A percentile compares a stretch with the other conserved stretches of the same genome.
Evolutionary conservation across 2,329 filamentous ascomycete genomes (phyloP).

Genomic region (Xylariaceae sp.): DNA sequence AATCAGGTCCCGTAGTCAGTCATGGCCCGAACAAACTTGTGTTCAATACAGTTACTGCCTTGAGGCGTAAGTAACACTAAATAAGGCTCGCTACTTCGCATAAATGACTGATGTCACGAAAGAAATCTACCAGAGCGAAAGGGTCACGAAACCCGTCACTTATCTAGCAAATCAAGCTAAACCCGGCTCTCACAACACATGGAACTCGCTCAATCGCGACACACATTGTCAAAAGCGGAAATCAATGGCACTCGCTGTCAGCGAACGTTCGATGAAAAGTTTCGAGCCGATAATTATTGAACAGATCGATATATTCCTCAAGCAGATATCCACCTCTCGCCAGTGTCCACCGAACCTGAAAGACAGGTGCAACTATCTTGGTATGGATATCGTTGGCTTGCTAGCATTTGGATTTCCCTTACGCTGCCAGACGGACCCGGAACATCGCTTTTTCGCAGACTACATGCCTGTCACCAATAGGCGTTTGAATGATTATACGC

Average conservation of each 20-base stretch:
- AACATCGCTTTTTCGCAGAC: constrained; percentile 16
- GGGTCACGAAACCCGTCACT: constrained; percentile 14
- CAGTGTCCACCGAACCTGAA: constrained; percentile 13
- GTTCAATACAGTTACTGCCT: constrained; percentile 19
- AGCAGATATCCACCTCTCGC: not conserved
- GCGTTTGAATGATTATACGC: constrained; percentile 16
- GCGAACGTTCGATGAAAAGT: constrained; percentile 17
- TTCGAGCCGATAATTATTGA: constrained; percentile 21
- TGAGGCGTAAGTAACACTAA: constrained; percentile 8
- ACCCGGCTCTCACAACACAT: constrained; percentile 8
- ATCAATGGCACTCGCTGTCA: constrained; percentile 15
- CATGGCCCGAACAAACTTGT: constrained; percentile 20
- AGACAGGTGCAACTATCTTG: constrained; percentile 12
- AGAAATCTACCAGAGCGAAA: constrained; percentile 21
- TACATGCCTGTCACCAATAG: constrained; percentile 9
- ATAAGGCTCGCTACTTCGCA: not conserved
- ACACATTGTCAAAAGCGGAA: constrained; percentile 17
- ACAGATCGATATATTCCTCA: constrained; percentile 20
- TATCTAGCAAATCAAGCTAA: constrained; percentile 15
- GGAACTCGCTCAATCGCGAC: constrained; percentile 15
- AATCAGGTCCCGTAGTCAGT: constrained; percentile 16
- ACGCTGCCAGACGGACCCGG: constrained; percentile 13
- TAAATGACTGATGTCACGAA: not conserved
- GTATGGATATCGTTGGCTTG: constrained; percentile 16
- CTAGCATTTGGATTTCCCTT: constrained; percentile 18